Base-by-base conservation (phyloP, 169 alveolate species). In the Fabrea salina region DNA sequence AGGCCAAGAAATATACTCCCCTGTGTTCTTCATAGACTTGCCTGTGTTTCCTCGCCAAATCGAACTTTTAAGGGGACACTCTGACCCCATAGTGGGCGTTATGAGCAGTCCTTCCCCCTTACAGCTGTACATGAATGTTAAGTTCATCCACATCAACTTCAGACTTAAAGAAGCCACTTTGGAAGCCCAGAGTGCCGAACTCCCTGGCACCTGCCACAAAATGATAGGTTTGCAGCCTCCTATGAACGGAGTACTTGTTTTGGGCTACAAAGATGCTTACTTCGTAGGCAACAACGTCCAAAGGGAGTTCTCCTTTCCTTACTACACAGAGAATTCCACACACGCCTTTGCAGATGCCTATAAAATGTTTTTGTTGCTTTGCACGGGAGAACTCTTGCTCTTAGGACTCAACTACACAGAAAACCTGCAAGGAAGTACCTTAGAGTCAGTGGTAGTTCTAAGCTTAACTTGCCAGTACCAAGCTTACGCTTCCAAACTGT, bases 61-160 rank as follows among this genome's bases (percentile, higher is more conserved):
- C 44, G 66, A 27, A 44, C 22, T 70, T 19, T 22, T 70, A 4
- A 70, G 49, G 49, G 79, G 79, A 30, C 49, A 22, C 35, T 30
- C 68, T 47, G 79, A 70, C 19, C 79, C 79, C 27, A 50, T 27
- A n/a, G 6, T 70, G 16, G 66, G 50, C 4, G 67, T 70, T 1
- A 39, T 70, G 3, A 27, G 49, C 32, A 50, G 67, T 37, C 59
- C 66, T 16, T 13, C 41, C 13, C 67, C 79, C 5, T 19, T 47
- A 16, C 44, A 70, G 6, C 6, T 27, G 41, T 27, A 41, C 3
- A 44, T 50, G 66, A 27, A 22, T 27, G 66, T 70, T 5, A 47
- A 70, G 37, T 27, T 47, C 13, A 47, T 47, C 44, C 41, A 50
- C 30, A 25, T 70, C 27, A 70, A 70, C 32, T 37, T 70, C n/a